phyloP scores from a whole-genome alignment of 352 stramenopile genomes.

The Phytopythium delawarense region DNA sequence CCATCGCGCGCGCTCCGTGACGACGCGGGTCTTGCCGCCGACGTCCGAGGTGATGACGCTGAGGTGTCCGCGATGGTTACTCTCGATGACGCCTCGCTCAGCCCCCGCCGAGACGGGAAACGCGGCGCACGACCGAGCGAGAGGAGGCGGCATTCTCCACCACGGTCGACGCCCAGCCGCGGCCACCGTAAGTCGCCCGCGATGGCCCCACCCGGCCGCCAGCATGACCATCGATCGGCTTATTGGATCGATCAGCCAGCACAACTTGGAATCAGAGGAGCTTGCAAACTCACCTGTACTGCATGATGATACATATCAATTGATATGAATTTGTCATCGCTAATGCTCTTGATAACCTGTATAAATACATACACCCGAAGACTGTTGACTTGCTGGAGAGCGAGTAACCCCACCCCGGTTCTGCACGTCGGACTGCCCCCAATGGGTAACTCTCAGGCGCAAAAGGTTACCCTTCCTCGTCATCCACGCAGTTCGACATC shows the following conservation, averaged over 20 bases:
- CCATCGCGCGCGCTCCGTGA: conserved; percentile 26
- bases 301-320: background rate
- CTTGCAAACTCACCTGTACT: background rate
- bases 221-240: background rate
- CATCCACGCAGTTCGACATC: background rate
- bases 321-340: background rate
- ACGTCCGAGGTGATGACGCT: conserved; percentile 18
- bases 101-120: background rate
- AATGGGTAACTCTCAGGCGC: background rate
- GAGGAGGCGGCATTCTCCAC: background rate
- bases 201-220: background rate
- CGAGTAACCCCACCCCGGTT: background rate
- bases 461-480: background rate
- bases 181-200: background rate
- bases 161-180: background rate
- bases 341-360: background rate
- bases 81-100: conserved; percentile 5
- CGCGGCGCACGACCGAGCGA: background rate
- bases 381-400: background rate
- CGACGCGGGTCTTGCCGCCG: conserved; percentile 21
- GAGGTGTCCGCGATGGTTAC: conserved; percentile 23
- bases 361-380: background rate
- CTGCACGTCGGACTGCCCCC: background rate
- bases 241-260: background rate
- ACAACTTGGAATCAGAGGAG: background rate